Conservation (phyloP, 192 early-diverging fungal genomes). For the Podila epigama region DNA sequence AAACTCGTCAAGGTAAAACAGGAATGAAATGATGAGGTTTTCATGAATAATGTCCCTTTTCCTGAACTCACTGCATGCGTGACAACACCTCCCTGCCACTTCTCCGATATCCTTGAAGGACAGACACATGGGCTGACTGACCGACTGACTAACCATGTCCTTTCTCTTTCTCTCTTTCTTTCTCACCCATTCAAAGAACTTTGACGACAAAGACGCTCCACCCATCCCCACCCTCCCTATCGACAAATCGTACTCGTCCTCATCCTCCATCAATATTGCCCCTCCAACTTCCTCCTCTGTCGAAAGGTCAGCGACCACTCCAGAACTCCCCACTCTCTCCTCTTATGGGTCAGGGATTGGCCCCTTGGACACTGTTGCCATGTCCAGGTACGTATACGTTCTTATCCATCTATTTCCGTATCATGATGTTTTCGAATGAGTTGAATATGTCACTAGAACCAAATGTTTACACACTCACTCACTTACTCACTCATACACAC, state of each 20-base stretch:
- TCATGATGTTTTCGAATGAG: too few species aligned
- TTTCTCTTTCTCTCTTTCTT: background rate
- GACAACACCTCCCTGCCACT: too few species aligned
- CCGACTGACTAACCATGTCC: background rate
- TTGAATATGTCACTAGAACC: too few species aligned
- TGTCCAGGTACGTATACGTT: background rate
- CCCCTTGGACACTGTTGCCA: conserved; percentile 22
- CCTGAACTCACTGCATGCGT: too few species aligned
- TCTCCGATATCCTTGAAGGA: background rate
- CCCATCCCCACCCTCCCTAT: conserved; percentile 16
- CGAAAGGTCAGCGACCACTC: conserved; percentile 3
- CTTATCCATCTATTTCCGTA: background rate
- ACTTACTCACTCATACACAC: too few species aligned
- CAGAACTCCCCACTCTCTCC: conserved; percentile 14
- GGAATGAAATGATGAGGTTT: too few species aligned
- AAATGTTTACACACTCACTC: too few species aligned
- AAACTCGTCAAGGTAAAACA: conserved; percentile 26
- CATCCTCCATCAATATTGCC: background rate
- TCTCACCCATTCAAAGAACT: too few species aligned
- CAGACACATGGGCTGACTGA: background rate
- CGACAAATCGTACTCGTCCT: conserved; percentile 3
- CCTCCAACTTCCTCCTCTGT: background rate
- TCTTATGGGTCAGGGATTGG: conserved; percentile 2
- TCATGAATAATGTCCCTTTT: too few species aligned
- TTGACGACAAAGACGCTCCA: conserved; percentile 42